Evolutionary conservation across 108 stramenopile species (phyloP), one percentile per base, ranked within the genome.

Genomic region (Cyclostephanos invisitatus): DNA sequence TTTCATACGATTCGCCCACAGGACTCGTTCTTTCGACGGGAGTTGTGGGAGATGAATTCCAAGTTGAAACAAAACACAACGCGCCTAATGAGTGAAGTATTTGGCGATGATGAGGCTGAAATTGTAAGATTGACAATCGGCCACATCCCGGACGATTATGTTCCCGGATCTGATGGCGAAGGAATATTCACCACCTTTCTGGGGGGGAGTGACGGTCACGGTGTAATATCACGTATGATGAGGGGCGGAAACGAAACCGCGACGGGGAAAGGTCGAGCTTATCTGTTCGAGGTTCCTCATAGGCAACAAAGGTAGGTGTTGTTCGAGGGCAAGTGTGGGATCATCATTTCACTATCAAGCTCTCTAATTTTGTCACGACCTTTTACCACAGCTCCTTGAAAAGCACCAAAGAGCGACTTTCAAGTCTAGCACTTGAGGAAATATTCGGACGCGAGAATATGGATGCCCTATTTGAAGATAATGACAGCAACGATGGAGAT

Each of bases 371-470:
- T 61, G 74, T 8, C 18, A 37, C 7, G 27, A 29, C 2, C 27
- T 10, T 47, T 20, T 8, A 17, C 5, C 71, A 59, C 0, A 53
- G 36, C 3, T 44, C 76, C 0, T 15, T 81, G 10, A 79, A 80
- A 28, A 56, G 37, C 18, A 74, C 79, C 1, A 85, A 81, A 65
- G 77, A 79, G n/a, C 49, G 76, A 42, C 77, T 94, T 8, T 84
- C 93, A 18, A 68, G 66, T 20, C 69, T 87, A 59, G 93, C 88
- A 10, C 42, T 94, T 21, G 75, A 89, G 44, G 90, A 89, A 42
- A 74, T 89, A 29, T 72, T 84, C 67, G 84, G 84, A 47, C 48
- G 48, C 35, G 77, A 81, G 47, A 69, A 77, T 66, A 40, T 80
- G 42, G 70, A 80, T 70, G 24, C 51, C 9, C 42, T 75, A 14